Conservation (phyloP, 495 filamentous ascomycete genomes). For the Parmelia sp. region DNA sequence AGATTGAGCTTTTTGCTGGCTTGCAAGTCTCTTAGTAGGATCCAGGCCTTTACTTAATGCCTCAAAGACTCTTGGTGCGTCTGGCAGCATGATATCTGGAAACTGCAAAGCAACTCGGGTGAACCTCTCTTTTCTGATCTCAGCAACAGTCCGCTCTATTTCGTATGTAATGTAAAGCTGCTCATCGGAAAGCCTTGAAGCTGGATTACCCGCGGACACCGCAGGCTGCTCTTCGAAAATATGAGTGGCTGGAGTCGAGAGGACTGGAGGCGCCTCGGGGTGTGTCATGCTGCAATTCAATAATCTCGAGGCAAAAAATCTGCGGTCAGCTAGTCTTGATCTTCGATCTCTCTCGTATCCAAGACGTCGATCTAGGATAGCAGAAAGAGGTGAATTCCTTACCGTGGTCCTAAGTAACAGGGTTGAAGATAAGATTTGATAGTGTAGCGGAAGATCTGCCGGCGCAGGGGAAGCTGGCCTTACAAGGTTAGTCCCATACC, state of each 20-base stretch:
- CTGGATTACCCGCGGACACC: slow-evolving; percentile 31
- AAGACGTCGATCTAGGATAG: background rate
- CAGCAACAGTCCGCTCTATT: slow-evolving; percentile 69
- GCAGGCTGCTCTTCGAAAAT: slow-evolving; percentile 60
- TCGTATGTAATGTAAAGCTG: slow-evolving; percentile 78
- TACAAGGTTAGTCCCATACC: background rate
- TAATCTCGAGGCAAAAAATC: no score
- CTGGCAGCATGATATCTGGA: slow-evolving; percentile 81
- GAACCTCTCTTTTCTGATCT: slow-evolving; percentile 66
- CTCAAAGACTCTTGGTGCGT: slow-evolving; percentile 76
- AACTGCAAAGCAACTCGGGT: slow-evolving; percentile 84
- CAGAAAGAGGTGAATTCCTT: background rate
- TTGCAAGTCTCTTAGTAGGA: background rate
- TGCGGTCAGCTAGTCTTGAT: background rate
- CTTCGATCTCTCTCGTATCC: background rate
- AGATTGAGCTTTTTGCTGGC: background rate
- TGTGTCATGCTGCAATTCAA: background rate
- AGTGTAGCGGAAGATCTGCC: background rate
- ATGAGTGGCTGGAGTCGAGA: slow-evolving; percentile 83
- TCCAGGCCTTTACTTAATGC: slow-evolving; percentile 41
- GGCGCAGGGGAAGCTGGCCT: background rate
- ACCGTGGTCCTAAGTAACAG: background rate
- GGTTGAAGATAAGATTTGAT: background rate
- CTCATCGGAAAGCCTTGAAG: slow-evolving; percentile 51
- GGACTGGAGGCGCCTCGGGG: slow-evolving; percentile 54